Evolutionary conservation across 768 basidiomycete species (phyloP), one percentile per base, ranked within the genome.

Genomic region (Mycena capillaripes): DNA sequence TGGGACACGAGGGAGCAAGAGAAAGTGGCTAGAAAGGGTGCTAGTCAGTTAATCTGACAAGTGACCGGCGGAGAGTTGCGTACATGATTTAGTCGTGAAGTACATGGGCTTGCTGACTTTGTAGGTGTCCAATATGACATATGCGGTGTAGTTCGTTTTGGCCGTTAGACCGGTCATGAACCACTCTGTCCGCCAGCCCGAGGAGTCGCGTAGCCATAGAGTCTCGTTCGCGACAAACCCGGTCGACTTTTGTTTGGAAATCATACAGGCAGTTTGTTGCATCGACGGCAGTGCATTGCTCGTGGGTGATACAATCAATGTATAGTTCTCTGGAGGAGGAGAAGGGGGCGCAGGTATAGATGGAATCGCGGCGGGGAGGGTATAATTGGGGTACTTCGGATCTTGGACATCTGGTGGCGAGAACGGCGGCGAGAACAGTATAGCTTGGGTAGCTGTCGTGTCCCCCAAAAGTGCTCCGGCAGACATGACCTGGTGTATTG

Each of bases 81-180:
- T 77, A 91, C 92, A 85, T 21, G 92, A 92, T 83, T 97, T 96
- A 3, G 95, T 96, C 10, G 83, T 79, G 69, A 96, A 92, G 75
- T 88, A 92, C 2, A 93, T 87, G 0, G 94, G 94, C 3, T 89
- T 90, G 66, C 87, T 89, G 57, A 95, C 86, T 75, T 88, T 87
- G 55, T 87, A 84, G 10, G 81, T 83, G 69, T 89, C 86, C 72
- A 89, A 84, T 3, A 94, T 76, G 17, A 91, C 87, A 76, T 90
- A 96, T 0, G 87, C 90, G 0, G 95, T 95, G 76, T 96, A 97
- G 76, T 97, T 97, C 36, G 92, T 94, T 12, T 83, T 83, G 8
- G 91, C 85, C 1, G 83, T 81, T 21, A 97, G 84, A 0, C 87
- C 89, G 0, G 85, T 86, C 11, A 95, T 69, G 2, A 93, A 77